Evolutionary conservation across 2,329 filamentous ascomycete species (phyloP), one percentile per base, ranked within the genome.

Genomic region (Pezicula radicicola): DNA sequence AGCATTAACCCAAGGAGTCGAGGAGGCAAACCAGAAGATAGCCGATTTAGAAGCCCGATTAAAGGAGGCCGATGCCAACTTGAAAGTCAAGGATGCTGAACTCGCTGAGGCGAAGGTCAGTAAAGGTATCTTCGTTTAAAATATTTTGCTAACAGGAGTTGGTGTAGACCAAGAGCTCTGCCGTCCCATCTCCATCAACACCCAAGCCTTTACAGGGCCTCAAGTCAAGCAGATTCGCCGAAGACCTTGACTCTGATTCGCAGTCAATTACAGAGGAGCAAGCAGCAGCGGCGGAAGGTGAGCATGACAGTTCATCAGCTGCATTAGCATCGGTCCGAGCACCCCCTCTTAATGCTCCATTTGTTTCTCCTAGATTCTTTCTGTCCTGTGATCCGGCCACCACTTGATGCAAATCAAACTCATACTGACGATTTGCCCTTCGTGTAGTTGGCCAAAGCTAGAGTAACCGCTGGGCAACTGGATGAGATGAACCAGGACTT

Each of bases 271-370:
- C 68, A 57, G 63, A 67, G 52, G 61, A 60, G 48, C 61, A 63
- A 49, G 55, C 61, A 48, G 59, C 61, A 51, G 62, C 66, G 80
- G 81, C 78, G 80, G 81, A 85, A 81, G 72, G 72, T 67, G 72
- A 73, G 63, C 76, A 80, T 64, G 83, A 86, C 67, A 73, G 81
- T 74, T 82, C 81, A 70, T 85, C 83, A 66, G 74, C 77, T 67
- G 83, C 83, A 70, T 75, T 86, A 72, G 82, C 83, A 73, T 81
- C 79, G 82, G 83, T 87, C 79, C 77, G 83, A 58, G 54, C 55
- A 44, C 62, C 63, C 55, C 64, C 58, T 63, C 60, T 52, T 62
- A 59, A 54, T 57, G 45, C 46, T 59, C 48, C 50, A 36, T 55
- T 51, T 54, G 46, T 54, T 51, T 56, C 53, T 48, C 46, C 36